These are phyloP conservation scores for Nidularia sp. DNA, from an alignment of 768 basidiomycete genomes.

Conservation along the genomic window DNA sequence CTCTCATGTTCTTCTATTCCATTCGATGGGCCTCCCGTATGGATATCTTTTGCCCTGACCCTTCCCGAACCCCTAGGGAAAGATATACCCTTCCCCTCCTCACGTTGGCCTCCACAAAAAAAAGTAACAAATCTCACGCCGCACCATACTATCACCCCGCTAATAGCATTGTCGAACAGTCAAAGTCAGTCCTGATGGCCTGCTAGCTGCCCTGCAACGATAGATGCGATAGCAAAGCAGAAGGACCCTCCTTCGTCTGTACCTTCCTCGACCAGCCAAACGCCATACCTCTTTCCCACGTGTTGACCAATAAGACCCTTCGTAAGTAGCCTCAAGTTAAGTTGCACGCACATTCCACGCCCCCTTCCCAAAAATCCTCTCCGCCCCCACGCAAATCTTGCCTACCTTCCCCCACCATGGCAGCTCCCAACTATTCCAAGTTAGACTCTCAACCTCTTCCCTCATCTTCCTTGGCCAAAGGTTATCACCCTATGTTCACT, in stretches of 20 bases:
- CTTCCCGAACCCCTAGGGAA: no score
- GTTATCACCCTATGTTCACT: constrained; percentile 27
- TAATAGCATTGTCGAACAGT: not conserved
- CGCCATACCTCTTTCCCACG: constrained; percentile 13
- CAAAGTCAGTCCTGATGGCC: not conserved
- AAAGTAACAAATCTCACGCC: no score
- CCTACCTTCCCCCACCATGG: constrained; percentile 11
- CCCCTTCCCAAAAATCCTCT: not conserved
- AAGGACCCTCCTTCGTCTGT: not conserved
- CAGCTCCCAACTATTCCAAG: constrained; percentile 11
- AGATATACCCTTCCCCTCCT: no score
- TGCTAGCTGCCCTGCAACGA: constrained; percentile 6
- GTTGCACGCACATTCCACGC: constrained; percentile 14
- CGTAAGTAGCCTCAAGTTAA: constrained; percentile 10
- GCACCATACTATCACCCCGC: not conserved
- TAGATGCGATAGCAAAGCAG: constrained; percentile 2
- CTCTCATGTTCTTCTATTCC: no score
- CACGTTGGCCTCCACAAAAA: no score
- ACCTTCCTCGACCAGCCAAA: constrained; percentile 8
- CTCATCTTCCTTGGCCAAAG: constrained; percentile 3
- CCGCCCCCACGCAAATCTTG: constrained; percentile 5
- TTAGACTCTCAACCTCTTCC: not conserved
- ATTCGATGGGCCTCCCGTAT: no score
- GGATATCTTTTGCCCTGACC: no score
- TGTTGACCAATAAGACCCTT: constrained; percentile 13